phyloP scores from a whole-genome alignment of 2,329 filamentous ascomycete genomes.

The Trematosphaeria pertusa region DNA sequence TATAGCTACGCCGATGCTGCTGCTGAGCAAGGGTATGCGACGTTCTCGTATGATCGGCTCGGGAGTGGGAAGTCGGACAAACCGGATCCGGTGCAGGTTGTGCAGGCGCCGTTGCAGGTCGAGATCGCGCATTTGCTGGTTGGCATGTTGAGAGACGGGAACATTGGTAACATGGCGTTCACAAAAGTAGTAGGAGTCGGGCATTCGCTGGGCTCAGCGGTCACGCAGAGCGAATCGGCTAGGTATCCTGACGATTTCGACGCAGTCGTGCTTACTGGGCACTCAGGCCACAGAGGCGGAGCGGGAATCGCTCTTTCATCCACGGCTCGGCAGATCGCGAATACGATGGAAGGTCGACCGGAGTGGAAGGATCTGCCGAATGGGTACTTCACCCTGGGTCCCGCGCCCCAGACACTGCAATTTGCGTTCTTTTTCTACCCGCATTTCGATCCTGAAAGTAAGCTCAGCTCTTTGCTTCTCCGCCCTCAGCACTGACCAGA shows the following conservation, averaged over 20 bases:
- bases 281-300: constrained; percentile 33
- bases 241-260: constrained; percentile 43
- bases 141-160: constrained; percentile 33
- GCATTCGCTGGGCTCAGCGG: constrained; percentile 49
- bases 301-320: constrained; percentile 22
- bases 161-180: constrained; percentile 37
- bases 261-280: constrained; percentile 49
- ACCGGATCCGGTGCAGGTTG: constrained; percentile 47
- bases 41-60: constrained; percentile 53
- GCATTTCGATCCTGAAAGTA: constrained; percentile 11
- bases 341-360: constrained; percentile 9
- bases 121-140: constrained; percentile 47
- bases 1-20: constrained; percentile 53
- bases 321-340: constrained; percentile 24
- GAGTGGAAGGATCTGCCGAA: constrained; percentile 10
- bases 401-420: constrained; percentile 9
- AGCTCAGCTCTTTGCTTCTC: neutral
- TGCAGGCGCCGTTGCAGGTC: constrained; percentile 48
- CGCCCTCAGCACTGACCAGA: neutral
- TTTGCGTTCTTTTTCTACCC: constrained; percentile 19
- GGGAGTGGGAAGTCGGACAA: constrained; percentile 48
- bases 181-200: constrained; percentile 49
- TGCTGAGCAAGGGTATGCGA: constrained; percentile 46
- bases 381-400: constrained; percentile 14
- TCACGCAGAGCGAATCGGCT: constrained; percentile 42